Base-by-base conservation (phyloP, 176 grass and related monocot species). In the Melocanna baccifera region DNA sequence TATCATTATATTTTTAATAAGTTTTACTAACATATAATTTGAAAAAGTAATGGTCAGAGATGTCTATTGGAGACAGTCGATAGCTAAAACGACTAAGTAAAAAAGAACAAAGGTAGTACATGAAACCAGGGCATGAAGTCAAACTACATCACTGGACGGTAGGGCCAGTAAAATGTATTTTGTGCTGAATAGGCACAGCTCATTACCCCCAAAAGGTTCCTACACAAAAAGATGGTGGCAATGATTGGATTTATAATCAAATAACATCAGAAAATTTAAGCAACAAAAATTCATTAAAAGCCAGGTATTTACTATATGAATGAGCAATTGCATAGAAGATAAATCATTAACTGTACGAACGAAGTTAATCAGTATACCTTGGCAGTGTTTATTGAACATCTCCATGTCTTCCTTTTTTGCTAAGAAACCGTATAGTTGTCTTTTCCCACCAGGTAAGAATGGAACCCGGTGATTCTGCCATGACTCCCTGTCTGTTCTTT, bases 351-450 rank as follows among this genome's bases (percentile, higher is more conserved):
- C 15, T 77, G 40, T 23, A 57, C 7, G 45, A 79, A 67, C 16
- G 11, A 66, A 77, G 25, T 58, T 58, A 69, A 58, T 75, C 1
- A 19, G 15, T 53, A 69, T 93, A 98, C 96, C 96, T 59, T 94
- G 88, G 67, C 55, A 86, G 46, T 96, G 90, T 3, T 66, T 79
- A 67, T 99, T 99, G 48, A 99, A 99, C 4, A 12, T 12, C 15
- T 96, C 96, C 83, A 99, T 84, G 76, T 99, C 96, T 12, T 94
- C 91, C 87, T 91, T 96, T 14, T 39, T 52, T 63, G 96, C 93
- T 73, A 99, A 85, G 78, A 84, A 99, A 61, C 96, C 96, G 79
- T 90, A 96, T 48, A 99, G 67, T 10, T 91, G 96, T 18, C 96
- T 85, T 67, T 94, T 91, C 9, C 91, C 93, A 70, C 93, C 96